phyloP scores from a whole-genome alignment of 225 moss, liverwort and hornwort genomes.

The Lunularia cruciata region DNA sequence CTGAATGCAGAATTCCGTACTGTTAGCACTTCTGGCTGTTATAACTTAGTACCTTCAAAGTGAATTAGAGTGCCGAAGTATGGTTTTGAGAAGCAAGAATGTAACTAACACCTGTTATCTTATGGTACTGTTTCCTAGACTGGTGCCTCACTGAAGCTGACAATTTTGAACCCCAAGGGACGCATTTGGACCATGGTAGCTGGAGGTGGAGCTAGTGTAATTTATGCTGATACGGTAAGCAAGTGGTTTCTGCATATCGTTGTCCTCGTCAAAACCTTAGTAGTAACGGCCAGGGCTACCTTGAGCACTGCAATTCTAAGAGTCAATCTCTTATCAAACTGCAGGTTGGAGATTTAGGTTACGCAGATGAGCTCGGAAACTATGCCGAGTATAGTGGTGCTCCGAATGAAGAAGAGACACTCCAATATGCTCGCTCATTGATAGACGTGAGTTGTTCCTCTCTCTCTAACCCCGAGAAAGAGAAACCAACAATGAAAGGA shows the following conservation, averaged over 20 bases:
- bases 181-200: conserved; percentile 99
- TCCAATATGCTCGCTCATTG: conserved; percentile 88
- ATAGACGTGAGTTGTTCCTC: conserved; percentile 76
- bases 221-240: conserved; percentile 93
- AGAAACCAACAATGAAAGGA: too few relatives aligned
- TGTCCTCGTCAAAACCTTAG: background rate
- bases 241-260: background rate
- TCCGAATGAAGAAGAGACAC: conserved; percentile 89
- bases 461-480: too few relatives aligned
- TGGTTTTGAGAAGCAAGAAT: too few relatives aligned
- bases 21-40: too few relatives aligned
- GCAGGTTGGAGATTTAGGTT: conserved; percentile 91
- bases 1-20: too few relatives aligned
- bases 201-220: conserved; percentile 98
- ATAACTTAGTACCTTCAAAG: too few relatives aligned
- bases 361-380: conserved; percentile 92
- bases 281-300: background rate
- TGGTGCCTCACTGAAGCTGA: conserved; percentile 90
- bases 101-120: too few relatives aligned
- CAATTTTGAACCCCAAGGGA: conserved; percentile 90
- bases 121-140: conserved; percentile 49
- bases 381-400: conserved; percentile 98
- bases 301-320: background rate
- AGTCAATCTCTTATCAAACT: background rate
- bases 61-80: too few relatives aligned